phyloP scores from a whole-genome alignment of 192 early-diverging fungal species.

The Coemansia sp. region DNA sequence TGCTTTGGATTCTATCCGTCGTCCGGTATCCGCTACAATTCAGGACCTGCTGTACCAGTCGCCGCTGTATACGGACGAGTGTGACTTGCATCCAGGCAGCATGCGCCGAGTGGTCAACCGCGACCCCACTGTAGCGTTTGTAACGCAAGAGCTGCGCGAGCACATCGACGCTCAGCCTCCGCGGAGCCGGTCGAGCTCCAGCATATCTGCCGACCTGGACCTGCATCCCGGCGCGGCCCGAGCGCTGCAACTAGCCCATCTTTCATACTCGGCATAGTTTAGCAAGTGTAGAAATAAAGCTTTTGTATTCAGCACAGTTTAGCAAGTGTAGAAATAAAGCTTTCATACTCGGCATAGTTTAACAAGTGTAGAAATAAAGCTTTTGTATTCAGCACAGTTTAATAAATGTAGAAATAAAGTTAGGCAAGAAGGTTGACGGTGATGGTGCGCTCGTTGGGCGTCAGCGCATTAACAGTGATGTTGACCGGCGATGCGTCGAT shows the following conservation, averaged over 20 bases:
- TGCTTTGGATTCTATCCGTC: slow-evolving; percentile 10
- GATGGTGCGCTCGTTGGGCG: slow-evolving; percentile 28
- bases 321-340: no score
- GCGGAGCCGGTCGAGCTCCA: no score
- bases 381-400: no score
- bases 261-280: neutral
- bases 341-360: no score
- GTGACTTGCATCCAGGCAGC: slow-evolving; percentile 47
- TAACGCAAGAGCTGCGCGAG: no score
- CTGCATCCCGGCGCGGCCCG: slow-evolving; percentile 22
- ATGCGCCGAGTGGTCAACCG: slow-evolving; percentile 50
- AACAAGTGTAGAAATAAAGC: no score
- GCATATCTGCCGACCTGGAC: slow-evolving; percentile 4
- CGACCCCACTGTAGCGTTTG: neutral
- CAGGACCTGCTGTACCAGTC: slow-evolving; percentile 22
- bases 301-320: no score
- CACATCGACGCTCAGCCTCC: no score
- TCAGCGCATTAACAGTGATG: slow-evolving; percentile 35
- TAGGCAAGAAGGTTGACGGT: slow-evolving; percentile 14
- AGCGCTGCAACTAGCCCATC: neutral
- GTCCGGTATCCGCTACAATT: neutral
- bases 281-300: no score
- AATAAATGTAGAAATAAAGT: neutral
- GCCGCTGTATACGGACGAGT: slow-evolving; percentile 39
- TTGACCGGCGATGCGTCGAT: slow-evolving; percentile 36